phyloP scores from a whole-genome alignment of 129 eudicot species.

The Cynara cardunculus region DNA sequence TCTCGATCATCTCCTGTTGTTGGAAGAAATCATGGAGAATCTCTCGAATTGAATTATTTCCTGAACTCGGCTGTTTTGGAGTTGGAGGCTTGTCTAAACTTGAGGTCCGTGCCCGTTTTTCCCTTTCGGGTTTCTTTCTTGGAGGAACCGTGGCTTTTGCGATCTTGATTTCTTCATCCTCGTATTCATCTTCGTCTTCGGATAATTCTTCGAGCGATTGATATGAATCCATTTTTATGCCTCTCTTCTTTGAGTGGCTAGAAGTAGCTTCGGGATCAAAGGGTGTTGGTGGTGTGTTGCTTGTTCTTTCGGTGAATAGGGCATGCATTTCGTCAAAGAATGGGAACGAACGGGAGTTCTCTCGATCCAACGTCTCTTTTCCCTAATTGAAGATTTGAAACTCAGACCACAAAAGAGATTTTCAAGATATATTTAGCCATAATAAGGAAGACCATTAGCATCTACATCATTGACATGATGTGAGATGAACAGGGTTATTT shows the following conservation, averaged over 20 bases:
- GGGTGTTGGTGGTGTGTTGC: slow-evolving; percentile 34
- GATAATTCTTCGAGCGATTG: slow-evolving; percentile 48
- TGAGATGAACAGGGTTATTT: background rate
- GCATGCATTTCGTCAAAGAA: slow-evolving; percentile 65
- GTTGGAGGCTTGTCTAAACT: slow-evolving; percentile 22
- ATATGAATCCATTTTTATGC: slow-evolving; percentile 25
- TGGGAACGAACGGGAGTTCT: slow-evolving; percentile 50
- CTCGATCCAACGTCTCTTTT: slow-evolving; percentile 49
- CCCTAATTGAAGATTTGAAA: slow-evolving; percentile 39
- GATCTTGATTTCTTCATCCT: slow-evolving; percentile 23
- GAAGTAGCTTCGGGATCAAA: slow-evolving; percentile 35
- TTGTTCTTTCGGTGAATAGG: slow-evolving; percentile 40
- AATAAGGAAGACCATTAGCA: background rate
- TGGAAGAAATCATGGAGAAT: slow-evolving; percentile 48
- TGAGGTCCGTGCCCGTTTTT: slow-evolving; percentile 30
- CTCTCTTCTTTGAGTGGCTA: slow-evolving; percentile 33
- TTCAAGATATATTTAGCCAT: background rate
- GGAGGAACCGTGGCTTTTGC: slow-evolving; percentile 21
- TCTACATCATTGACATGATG: background rate
- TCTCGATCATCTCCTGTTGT: slow-evolving; percentile 63
- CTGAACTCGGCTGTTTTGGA: background rate
- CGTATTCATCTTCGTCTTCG: slow-evolving; percentile 38
- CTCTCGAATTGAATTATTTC: slow-evolving; percentile 35
- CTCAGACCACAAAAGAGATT: background rate
- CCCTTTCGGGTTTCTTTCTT: slow-evolving; percentile 43